A percentile compares a stretch with the other conserved stretches of the same genome.
phyloP scores from a whole-genome alignment of 2,329 filamentous ascomycete genomes.

The Colletotrichum sp. region DNA sequence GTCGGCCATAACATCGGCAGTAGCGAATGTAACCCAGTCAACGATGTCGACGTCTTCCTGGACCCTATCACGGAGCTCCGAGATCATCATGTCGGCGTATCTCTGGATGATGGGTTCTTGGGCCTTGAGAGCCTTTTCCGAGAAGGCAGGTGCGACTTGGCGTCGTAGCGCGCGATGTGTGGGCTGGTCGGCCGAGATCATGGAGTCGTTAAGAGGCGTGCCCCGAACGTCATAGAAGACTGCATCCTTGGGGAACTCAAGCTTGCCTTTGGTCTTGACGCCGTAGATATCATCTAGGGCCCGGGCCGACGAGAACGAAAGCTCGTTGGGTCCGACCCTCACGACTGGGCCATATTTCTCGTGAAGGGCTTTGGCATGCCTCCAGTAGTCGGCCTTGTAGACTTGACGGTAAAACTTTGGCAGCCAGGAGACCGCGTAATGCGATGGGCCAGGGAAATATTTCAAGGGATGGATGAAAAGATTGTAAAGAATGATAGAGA shows the following conservation, averaged over 20 bases:
- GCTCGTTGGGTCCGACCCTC: background rate
- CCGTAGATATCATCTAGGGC: background rate
- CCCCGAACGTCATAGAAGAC: background rate
- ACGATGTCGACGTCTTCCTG: constrained; percentile 21
- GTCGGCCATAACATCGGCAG: constrained; percentile 19
- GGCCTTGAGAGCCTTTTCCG: constrained; percentile 28
- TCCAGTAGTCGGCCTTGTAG: background rate
- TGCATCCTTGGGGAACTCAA: background rate
- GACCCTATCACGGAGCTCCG: constrained; percentile 16
- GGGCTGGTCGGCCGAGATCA: constrained; percentile 19
- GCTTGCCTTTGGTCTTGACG: background rate
- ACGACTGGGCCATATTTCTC: background rate
- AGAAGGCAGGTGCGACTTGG: constrained; percentile 31
- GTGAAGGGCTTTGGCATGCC: background rate
- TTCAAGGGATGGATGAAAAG: background rate
- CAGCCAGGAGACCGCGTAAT: background rate
- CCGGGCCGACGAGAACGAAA: background rate
- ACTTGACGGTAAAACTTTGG: background rate
- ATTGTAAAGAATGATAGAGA: background rate
- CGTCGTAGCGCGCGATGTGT: constrained; percentile 23
- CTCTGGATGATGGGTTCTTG: constrained; percentile 30
- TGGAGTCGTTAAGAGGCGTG: background rate
- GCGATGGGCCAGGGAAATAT: background rate
- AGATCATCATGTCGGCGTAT: constrained; percentile 29
- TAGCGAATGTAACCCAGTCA: background rate